Base-by-base conservation (phyloP, 116 monocot genomes). In the Dioscorea cayenensis region DNA sequence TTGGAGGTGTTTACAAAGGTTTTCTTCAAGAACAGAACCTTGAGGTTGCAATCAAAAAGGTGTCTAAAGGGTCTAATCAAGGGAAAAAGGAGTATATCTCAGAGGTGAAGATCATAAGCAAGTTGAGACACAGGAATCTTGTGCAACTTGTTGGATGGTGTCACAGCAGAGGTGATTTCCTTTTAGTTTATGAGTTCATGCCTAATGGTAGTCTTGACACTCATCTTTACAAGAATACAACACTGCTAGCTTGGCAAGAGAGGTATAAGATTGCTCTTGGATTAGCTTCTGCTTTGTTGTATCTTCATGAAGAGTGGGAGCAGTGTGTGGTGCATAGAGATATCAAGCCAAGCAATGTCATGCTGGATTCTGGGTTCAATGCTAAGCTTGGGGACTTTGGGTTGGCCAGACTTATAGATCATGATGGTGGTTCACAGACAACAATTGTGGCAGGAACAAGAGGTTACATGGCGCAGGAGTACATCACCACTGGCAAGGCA, bases 41-140 rank as follows among this genome's bases (percentile, higher is more conserved):
- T 11, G 71, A 51, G 14, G 71, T 60, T 59, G 71, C 59, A 14
- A 52, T 71, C 28, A 61, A 60, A 51, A 77, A 74, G 59, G 52
- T 90, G 3, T 79, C 84, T 3, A 72, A 51, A 27, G 69, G 58
- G 0, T 82, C 82, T 0, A 71, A 64, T 18, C 85, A 91, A 65
- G 91, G 87, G 2, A 72, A 35, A 52, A 85, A 83, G 67, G 88
- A 91, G 71, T 91, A 80, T 52, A 63, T 79, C 20, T 37, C 87
- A 0, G 86, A 90, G 67, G 83, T 90, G 18, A 78, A 60, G 66
- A 81, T 78, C 65, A 83, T 92, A 28, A 85, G 88, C 67, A 68
- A 70, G 49, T 28, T 89, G 13, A 69, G 80, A 36, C 89, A 89
- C 68, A 71, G 80, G 21, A 85, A 85, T 49, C 68, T 91, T 0